Percentiles rank a stretch among this genome's conserved stretches.
Conservation (phyloP, 441 rosid species). For the Eutrema salsugineum region DNA sequence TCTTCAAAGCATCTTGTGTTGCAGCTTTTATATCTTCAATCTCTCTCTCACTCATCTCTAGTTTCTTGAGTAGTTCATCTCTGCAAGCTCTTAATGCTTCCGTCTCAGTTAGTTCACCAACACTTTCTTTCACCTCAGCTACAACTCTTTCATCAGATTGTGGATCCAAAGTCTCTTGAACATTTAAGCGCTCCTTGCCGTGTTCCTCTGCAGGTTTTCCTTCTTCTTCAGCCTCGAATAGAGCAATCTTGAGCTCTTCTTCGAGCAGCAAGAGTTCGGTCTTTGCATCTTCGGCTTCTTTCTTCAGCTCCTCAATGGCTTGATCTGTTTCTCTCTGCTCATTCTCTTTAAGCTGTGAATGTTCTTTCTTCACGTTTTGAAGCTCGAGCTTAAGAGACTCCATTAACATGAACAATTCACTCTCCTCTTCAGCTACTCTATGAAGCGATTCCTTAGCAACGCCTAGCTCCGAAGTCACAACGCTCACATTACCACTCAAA, state of each 20-base stretch:
- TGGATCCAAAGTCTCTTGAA: constrained; percentile 54
- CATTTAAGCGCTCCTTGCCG: constrained; percentile 54
- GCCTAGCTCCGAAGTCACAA: constrained; percentile 70
- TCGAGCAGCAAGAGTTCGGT: constrained; percentile 55
- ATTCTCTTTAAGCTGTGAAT: constrained; percentile 60
- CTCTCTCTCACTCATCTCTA: constrained; percentile 61
- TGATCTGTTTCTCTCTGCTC: constrained; percentile 55
- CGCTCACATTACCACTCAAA: constrained; percentile 38
- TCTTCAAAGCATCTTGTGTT: constrained; percentile 66
- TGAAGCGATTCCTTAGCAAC: constrained; percentile 76
- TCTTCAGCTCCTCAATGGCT: constrained; percentile 57
- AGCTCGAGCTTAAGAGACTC: constrained; percentile 73
- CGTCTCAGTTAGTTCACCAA: constrained; percentile 76
- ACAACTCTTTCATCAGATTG: constrained; percentile 55
- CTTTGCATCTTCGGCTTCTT: constrained; percentile 59
- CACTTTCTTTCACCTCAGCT: constrained; percentile 75
- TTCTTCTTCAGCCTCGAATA: constrained; percentile 69
- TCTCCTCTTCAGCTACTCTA: constrained; percentile 75
- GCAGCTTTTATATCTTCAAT: constrained; percentile 71
- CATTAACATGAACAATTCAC: constrained; percentile 48
- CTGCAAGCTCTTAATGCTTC: constrained; percentile 87
- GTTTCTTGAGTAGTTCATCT: constrained; percentile 66
- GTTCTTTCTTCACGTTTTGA: constrained; percentile 72
- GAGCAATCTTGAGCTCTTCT: constrained; percentile 51
- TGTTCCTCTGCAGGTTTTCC: constrained; percentile 58